Conservation (phyloP, 805 yeast genomes). For the Candida piceae region DNA sequence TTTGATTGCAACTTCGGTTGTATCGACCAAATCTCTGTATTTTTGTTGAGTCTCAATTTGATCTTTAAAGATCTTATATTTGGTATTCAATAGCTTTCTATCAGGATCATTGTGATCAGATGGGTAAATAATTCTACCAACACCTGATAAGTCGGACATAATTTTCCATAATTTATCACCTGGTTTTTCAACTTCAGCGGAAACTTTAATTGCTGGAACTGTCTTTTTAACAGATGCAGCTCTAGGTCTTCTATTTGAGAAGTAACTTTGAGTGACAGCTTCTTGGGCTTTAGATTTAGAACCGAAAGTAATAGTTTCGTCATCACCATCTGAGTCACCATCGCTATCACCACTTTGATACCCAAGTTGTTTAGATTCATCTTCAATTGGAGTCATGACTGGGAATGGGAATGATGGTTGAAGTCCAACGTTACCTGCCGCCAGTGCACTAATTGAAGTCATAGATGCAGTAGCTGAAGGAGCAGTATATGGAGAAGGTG, state of each 20-base stretch:
- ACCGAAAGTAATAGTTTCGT: slow-evolving; percentile 53
- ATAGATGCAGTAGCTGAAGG: slow-evolving; percentile 73
- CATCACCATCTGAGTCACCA: slow-evolving; percentile 43
- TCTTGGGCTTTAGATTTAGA: slow-evolving; percentile 52
- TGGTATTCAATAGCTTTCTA: slow-evolving; percentile 64
- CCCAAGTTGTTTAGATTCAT: slow-evolving; percentile 31
- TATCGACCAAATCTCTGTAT: slow-evolving; percentile 67
- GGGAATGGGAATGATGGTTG: slow-evolving; percentile 46
- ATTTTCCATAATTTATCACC: slow-evolving; percentile 78
- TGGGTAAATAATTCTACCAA: slow-evolving; percentile 77
- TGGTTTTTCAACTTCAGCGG: slow-evolving; percentile 23
- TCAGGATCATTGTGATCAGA: slow-evolving; percentile 53
- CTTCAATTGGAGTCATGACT: slow-evolving; percentile 34
- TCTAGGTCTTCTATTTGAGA: slow-evolving; percentile 12
- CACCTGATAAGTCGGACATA: slow-evolving; percentile 80
- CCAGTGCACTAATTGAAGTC: slow-evolving; percentile 50
- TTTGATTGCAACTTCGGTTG: slow-evolving; percentile 31
- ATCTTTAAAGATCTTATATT: slow-evolving; percentile 82
- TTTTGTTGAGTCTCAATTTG: slow-evolving; percentile 78
- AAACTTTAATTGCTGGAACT: not conserved
- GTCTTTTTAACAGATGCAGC: slow-evolving; percentile 2
- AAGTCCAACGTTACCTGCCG: slow-evolving; percentile 26
- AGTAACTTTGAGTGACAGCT: slow-evolving; percentile 42
- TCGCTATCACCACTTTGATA: slow-evolving; percentile 19
- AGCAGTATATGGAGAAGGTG: slow-evolving; percentile 71